Evolutionary conservation across 768 basidiomycete species (phyloP).

Genomic region (Lactifluus hygrophoroides): DNA sequence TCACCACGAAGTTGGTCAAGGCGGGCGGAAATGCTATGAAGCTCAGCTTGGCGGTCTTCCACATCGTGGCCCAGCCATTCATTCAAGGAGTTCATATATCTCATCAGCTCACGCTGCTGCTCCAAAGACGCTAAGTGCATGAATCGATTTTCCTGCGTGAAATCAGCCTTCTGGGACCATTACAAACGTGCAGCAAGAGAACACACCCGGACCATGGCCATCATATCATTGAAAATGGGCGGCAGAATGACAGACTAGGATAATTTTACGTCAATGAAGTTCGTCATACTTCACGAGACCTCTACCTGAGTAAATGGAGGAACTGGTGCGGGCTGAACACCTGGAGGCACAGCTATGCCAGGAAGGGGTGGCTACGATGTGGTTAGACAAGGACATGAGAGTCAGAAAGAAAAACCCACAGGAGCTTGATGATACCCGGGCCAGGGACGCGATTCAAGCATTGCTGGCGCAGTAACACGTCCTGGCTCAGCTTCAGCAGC

Average conservation of each 20-base stretch:
- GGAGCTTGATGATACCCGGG: not conserved
- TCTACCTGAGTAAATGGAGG: conserved; percentile 16
- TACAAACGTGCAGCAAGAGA: not conserved
- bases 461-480: not conserved
- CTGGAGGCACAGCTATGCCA: not conserved
- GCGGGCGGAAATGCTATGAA: conserved; percentile 55
- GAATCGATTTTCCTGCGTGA: conserved; percentile 58
- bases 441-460: not conserved
- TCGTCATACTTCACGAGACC: not conserved
- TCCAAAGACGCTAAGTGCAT: conserved; percentile 69
- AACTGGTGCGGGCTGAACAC: not conserved
- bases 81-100: conserved; percentile 70
- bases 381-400: not conserved
- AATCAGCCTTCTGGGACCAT: conserved; percentile 4
- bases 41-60: conserved; percentile 65
- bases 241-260: conserved; percentile 52
- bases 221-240: conserved; percentile 53
- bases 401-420: not conserved
- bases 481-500: not conserved
- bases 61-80: conserved; percentile 77
- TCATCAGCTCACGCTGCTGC: conserved; percentile 72
- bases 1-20: conserved; percentile 42
- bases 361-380: not conserved
- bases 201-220: conserved; percentile 58
- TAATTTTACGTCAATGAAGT: not conserved